A percentile compares a stretch with the other conserved stretches of the same genome.
These are phyloP conservation scores for Hirschioporus abietinus DNA, from an alignment of 768 basidiomycete genomes.

Conservation along the genomic window DNA sequence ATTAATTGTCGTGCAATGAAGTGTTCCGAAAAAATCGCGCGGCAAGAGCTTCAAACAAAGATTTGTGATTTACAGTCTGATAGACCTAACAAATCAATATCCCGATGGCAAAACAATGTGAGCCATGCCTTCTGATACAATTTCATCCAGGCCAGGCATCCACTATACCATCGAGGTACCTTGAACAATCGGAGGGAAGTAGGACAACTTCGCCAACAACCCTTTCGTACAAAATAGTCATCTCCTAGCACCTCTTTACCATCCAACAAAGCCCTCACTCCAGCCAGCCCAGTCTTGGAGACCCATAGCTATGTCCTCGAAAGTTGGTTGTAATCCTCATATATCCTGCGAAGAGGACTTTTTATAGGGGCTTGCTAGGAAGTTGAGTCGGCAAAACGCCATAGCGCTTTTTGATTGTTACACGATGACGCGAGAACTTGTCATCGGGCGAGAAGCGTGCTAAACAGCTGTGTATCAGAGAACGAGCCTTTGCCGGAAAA, in stretches of 20 bases:
- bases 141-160: background rate
- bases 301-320: background rate
- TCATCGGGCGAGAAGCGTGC: slow-evolving; percentile 99
- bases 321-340: too few species aligned
- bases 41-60: background rate
- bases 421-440: slow-evolving; percentile 97
- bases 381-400: slow-evolving; percentile 86
- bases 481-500: slow-evolving; percentile 1
- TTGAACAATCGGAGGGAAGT: too few species aligned
- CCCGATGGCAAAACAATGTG: background rate
- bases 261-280: background rate
- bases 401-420: slow-evolving; percentile 93
- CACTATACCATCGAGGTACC: too few species aligned
- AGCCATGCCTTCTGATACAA: background rate
- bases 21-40: background rate
- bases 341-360: background rate
- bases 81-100: background rate
- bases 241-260: background rate
- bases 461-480: slow-evolving; percentile 24
- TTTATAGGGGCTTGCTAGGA: slow-evolving; percentile 79
- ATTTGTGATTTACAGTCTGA: background rate
- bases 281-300: background rate
- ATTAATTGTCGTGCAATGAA: background rate
- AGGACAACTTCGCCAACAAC: too few species aligned
- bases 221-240: too few species aligned